These are phyloP conservation scores for Globisporangium solare DNA, from an alignment of 352 stramenopile genomes.

Conservation along the genomic window DNA sequence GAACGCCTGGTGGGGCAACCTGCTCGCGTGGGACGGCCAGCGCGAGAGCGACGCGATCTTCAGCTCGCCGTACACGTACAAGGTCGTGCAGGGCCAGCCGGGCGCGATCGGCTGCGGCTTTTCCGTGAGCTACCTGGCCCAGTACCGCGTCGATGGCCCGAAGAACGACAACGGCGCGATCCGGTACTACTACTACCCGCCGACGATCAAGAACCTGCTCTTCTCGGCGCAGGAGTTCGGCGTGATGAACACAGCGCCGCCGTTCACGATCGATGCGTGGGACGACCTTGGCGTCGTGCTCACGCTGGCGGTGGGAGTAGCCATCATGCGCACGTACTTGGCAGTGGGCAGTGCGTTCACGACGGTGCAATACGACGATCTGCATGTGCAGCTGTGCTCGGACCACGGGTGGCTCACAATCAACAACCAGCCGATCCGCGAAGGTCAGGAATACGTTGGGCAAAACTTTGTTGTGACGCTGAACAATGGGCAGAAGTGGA, in stretches of 20 bases:
- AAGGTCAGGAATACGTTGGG: constrained; percentile 32
- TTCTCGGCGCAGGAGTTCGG: constrained; percentile 58
- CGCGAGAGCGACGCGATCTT: constrained; percentile 74
- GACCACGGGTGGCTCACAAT: constrained; percentile 60
- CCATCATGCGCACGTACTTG: constrained; percentile 49
- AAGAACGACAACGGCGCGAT: constrained; percentile 78
- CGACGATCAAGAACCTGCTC: constrained; percentile 68
- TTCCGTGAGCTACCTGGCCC: constrained; percentile 61
- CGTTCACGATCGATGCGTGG: constrained; percentile 57
- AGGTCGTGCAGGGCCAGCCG: constrained; percentile 29
- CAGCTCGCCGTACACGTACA: constrained; percentile 65
- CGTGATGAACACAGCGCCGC: constrained; percentile 1
- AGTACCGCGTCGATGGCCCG: constrained; percentile 65
- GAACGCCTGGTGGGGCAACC: constrained; percentile 85
- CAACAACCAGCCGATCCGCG: constrained; percentile 36
- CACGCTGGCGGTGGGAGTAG: constrained; percentile 17
- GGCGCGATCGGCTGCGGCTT: constrained; percentile 41
- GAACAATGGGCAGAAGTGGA: constrained; percentile 78
- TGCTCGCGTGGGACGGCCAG: constrained; percentile 50
- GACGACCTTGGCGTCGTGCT: constrained; percentile 73
- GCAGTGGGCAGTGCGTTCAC: constrained; percentile 75
- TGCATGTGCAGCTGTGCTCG: constrained; percentile 58
- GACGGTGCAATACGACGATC: constrained; percentile 59
- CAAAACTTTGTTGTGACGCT: constrained; percentile 50
- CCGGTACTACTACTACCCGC: constrained; percentile 80